Percentiles rank a stretch among this genome's conserved stretches.
phyloP scores from a whole-genome alignment of 2,329 filamentous ascomycete genomes.

The Biscogniauxia mediterranea region DNA sequence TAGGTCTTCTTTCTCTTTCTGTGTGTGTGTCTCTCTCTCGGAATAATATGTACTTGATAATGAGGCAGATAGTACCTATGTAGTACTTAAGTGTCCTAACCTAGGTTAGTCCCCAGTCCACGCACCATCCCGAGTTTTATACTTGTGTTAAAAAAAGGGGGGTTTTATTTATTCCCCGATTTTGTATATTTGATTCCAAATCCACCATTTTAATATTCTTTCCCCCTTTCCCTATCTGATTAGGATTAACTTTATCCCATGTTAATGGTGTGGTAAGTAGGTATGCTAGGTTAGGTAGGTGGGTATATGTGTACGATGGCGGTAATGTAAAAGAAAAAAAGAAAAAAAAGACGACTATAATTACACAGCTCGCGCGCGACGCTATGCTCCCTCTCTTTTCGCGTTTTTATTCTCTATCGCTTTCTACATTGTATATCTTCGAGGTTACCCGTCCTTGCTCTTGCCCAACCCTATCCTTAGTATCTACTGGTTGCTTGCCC shows the following conservation, averaged over 20 bases:
- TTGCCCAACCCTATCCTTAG: too few species aligned
- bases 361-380: neutral
- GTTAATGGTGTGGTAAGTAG: too few species aligned
- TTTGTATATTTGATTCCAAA: neutral
- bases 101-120: too few species aligned
- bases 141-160: too few species aligned
- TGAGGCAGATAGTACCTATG: too few species aligned
- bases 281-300: neutral
- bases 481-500: too few species aligned
- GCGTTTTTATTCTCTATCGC: neutral
- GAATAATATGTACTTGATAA: too few species aligned
- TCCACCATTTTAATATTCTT: neutral
- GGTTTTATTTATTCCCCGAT: neutral
- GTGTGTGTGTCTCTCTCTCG: too few species aligned
- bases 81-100: too few species aligned
- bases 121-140: too few species aligned
- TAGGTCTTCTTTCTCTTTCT: too few species aligned
- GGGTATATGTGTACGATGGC: neutral
- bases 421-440: neutral
- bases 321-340: neutral
- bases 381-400: neutral
- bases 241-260: neutral
- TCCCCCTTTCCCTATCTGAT: neutral
- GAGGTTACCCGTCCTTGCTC: too few species aligned
- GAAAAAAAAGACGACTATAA: neutral